Evolutionary conservation across 2,329 filamentous ascomycete species (phyloP).

Genomic region (Xylariaceae sp.): DNA sequence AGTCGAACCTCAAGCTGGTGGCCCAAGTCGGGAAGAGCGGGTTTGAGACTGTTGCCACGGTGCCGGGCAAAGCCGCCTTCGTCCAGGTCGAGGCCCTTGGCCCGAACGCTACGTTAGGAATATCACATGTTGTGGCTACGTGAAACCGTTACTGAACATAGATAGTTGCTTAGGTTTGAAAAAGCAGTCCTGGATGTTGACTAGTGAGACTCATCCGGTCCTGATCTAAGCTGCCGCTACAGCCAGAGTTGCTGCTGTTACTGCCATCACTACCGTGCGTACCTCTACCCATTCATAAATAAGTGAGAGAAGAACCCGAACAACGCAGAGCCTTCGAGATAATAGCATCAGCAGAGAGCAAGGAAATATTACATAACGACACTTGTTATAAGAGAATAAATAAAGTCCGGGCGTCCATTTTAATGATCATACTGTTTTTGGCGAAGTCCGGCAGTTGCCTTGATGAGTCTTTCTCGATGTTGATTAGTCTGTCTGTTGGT

Average conservation of each 20-base stretch:
- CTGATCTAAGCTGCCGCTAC: too few species aligned
- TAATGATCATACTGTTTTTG: background rate
- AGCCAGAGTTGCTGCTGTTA: too few species aligned
- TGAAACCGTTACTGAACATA: background rate
- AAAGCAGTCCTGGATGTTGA: too few species aligned
- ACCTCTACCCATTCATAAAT: too few species aligned
- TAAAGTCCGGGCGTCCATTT: conserved; percentile 2
- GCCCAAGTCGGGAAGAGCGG: conserved; percentile 7
- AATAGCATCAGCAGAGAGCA: too few species aligned
- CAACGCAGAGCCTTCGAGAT: too few species aligned
- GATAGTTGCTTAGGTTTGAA: background rate
- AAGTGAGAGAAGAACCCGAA: too few species aligned
- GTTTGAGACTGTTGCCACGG: conserved; percentile 11
- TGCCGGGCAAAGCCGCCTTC: background rate
- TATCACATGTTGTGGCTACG: background rate
- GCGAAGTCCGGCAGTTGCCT: background rate
- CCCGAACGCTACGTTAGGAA: background rate
- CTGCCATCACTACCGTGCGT: too few species aligned
- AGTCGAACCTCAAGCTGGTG: conserved; percentile 6
- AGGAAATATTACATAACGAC: too few species aligned
- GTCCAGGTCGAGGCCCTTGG: background rate
- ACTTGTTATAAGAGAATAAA: conserved; percentile 2
- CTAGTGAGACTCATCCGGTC: too few species aligned
- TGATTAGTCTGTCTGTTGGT: background rate
- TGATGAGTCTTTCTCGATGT: background rate